Evolutionary conservation across 495 filamentous ascomycete genomes (phyloP), one percentile per base, ranked within the genome.

Genomic region (Usnea hakonensis): DNA sequence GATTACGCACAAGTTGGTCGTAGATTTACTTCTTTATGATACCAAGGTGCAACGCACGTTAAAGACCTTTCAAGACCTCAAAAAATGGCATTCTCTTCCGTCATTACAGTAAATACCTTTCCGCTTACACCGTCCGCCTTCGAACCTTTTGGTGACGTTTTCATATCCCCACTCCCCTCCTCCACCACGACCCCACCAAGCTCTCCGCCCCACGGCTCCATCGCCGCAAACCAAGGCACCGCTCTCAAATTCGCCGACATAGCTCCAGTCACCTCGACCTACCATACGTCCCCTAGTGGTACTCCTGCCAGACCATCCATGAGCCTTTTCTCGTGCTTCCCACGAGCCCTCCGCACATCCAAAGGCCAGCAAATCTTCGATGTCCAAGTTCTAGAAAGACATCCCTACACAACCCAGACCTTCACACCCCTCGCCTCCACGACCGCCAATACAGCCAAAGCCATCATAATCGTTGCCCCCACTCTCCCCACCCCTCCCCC

Each of bases 401-500:
- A 98, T 71, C 95, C 94, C 0, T 97, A 83, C 75, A 96, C 94
- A 21, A 87, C 88, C 30, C 94, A 98, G 72, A 95, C 91, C 0
- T 97, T 98, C 73, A 82, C 90, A 43, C 94, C 94, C 0, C 76
- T 96, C 21, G 85, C 59, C 71, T 88, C 14, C 75, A 77, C 30
- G 65, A 66, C 28, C 66, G 75, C 21, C 68, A 74, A 23, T 71
- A 76, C 46, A 6, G 74, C 64, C 3, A 69, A 78, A 23, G 95
- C 88, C 68, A 80, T 98, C n/a, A 90, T 98, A 55, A 85, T 97
- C 56, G 94, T 98, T 28, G 94, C 95, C 19, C 94, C 91, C 0
- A 89, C 84, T 2, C 62, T 78, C 6, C 55, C 57, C 21, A 70
- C 72, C 21, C 69, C 71, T 3, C 70, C 71, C 0, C 72, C 69